Evolutionary conservation across 495 filamentous ascomycete species (phyloP), one percentile per base, ranked within the genome.

Genomic region (Penicilliopsis zonata): DNA sequence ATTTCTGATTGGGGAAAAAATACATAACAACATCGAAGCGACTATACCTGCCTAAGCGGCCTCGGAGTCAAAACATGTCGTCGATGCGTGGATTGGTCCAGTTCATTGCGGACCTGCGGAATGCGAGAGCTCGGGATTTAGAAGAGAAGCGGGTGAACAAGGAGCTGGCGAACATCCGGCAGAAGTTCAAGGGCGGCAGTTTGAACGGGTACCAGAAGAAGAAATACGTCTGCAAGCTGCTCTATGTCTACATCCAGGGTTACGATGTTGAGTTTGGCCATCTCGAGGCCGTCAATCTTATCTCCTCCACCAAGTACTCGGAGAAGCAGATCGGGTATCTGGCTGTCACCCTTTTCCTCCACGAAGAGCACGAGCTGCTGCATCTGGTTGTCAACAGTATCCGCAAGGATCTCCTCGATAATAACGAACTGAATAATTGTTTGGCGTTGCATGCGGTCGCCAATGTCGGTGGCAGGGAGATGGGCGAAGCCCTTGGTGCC

Each of bases 121-220:
- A 96, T 55, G 92, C 92, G 18, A 67, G 92, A 49, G 92, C 92
- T 13, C 73, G 92, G 24, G 92, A 99, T 51, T 60, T 99, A 38
- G 92, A 99, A 53, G 92, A 99, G 64, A 99, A 99, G 63, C 70
- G 92, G 43, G 95, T 99, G 54, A 99, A 99, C 55, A 99, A 99
- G 59, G 92, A 99, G 63, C 65, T 96, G 49, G 92, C 92, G 49
- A 99, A 99, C 47, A 96, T 99, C 57, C 76, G 90, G 67, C 67
- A 72, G 46, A 72, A 72, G 40, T 72, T 72, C 44, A 68, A 69
- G 77, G 80, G 87, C 54, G 87, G 86, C 23, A 82, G 67, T 52
- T 62, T 96, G 17, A 93, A 79, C 57, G 92, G 92, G 31, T 99
- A 99, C 47, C 83, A 94, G 59, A 94, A 92, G 70, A 99, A 99